A percentile compares a stretch with the other conserved stretches of the same genome.
phyloP scores from a whole-genome alignment of 176 grass and related monocot species.

The Elymus sibiricus region DNA sequence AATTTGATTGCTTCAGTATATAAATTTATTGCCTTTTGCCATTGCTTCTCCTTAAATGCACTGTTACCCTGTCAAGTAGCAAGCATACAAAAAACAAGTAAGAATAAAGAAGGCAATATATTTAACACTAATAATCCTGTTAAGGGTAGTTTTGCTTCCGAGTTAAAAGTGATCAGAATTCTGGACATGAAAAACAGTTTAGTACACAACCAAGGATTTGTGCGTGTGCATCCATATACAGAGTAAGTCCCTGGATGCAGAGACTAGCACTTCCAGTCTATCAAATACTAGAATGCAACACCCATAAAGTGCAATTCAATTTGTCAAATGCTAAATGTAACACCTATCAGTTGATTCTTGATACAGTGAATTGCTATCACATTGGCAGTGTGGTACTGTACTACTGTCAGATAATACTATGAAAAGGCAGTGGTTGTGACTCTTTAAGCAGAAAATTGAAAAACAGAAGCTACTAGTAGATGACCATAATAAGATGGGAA shows the following conservation, averaged over 20 bases:
- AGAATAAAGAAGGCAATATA: background rate
- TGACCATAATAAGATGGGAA: constrained; percentile 19
- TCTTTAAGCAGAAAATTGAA: background rate
- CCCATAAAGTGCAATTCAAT: background rate
- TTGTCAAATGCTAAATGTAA: background rate
- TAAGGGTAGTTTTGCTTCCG: background rate
- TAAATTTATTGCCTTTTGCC: constrained; percentile 78
- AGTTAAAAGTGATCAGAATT: constrained; percentile 1
- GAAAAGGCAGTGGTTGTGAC: background rate
- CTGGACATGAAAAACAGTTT: constrained; percentile 8
- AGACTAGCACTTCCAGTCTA: background rate
- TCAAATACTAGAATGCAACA: background rate
- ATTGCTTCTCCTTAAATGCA: constrained; percentile 95
- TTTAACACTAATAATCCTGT: background rate
- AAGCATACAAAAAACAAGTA: background rate
- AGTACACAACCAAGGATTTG: background rate
- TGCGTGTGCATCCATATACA: background rate
- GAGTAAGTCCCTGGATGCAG: background rate
- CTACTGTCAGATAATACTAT: background rate
- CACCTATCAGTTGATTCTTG: constrained; percentile 15
- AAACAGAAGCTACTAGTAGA: background rate
- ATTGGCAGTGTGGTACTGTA: background rate
- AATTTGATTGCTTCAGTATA: constrained; percentile 97
- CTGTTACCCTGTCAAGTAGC: constrained; percentile 64
- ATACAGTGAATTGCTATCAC: background rate